These are phyloP conservation scores for Reutealis trisperma DNA, from an alignment of 345 rosid genomes.

Conservation along the genomic window DNA sequence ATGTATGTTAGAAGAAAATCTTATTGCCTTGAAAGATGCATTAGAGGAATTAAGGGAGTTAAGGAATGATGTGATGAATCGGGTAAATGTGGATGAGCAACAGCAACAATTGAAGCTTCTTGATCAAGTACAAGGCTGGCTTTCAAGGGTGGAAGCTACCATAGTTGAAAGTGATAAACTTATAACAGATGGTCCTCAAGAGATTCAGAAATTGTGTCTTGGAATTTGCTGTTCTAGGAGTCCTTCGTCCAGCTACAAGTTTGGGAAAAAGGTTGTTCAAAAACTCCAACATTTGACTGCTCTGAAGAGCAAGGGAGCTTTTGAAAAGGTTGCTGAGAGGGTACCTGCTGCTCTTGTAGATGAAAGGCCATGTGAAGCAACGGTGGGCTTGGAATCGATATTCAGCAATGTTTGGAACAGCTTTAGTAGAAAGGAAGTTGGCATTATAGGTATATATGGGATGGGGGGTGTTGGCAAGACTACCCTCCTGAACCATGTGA, in stretches of 20 bases:
- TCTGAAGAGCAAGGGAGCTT: not conserved
- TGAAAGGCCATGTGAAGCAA: not conserved
- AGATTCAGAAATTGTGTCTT: not conserved
- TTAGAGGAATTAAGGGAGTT: not conserved
- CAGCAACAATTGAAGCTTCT: not conserved
- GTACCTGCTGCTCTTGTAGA: not conserved
- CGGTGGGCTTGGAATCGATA: not conserved
- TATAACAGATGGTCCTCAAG: not conserved
- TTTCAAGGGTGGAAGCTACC: not conserved
- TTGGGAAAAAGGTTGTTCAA: not conserved
- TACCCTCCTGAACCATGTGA: not conserved
- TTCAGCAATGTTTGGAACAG: not conserved
- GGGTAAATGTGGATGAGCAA: not conserved
- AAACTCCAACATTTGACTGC: not conserved
- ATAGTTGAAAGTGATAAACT: not conserved
- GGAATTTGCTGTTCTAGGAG: not conserved
- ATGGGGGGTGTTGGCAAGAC: not conserved
- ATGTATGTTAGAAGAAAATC: not conserved
- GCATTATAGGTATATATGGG: not conserved
- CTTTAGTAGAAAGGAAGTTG: not conserved
- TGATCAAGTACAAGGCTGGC: slow-evolving; percentile 4
- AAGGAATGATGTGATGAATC: not conserved
- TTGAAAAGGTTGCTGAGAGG: not conserved
- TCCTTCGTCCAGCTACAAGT: not conserved
- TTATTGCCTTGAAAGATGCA: not conserved